A percentile compares a stretch with the other conserved stretches of the same genome.
Evolutionary conservation across 768 basidiomycete genomes (phyloP).

Genomic region (Mycena maculata): DNA sequence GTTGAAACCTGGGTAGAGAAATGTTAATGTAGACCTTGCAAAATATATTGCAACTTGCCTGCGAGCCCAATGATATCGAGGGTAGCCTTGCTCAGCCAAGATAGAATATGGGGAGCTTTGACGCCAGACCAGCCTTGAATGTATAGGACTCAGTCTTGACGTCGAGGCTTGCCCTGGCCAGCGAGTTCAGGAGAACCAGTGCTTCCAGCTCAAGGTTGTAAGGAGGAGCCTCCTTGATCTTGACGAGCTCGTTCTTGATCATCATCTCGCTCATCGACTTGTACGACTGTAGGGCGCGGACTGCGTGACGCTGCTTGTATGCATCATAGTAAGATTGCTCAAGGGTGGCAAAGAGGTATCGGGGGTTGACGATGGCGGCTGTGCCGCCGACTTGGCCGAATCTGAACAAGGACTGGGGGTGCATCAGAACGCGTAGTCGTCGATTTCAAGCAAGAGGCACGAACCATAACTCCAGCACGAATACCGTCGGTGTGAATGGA

Average conservation of each 20-base stretch:
- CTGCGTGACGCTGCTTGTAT: constrained; percentile 78
- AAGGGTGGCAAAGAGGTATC: constrained; percentile 87
- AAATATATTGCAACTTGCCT: constrained; percentile 96
- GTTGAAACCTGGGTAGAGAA: too few relatives aligned
- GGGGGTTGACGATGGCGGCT: constrained; percentile 89
- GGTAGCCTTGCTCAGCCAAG: too few relatives aligned
- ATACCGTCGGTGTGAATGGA: constrained; percentile 95
- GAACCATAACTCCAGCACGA: constrained; percentile 86
- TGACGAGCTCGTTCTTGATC: constrained; percentile 92
- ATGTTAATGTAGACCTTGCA: constrained; percentile 89
- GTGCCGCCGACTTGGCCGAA: constrained; percentile 99
- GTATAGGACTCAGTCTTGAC: constrained; percentile 88
- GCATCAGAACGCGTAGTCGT: not conserved
- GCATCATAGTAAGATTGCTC: constrained; percentile 80
- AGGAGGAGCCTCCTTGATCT: constrained; percentile 94
- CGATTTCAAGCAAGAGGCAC: constrained; percentile 34
- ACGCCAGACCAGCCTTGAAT: constrained; percentile 75
- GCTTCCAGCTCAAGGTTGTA: constrained; percentile 88
- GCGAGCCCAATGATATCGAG: too few relatives aligned
- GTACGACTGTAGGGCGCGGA: constrained; percentile 78
- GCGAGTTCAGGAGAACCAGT: constrained; percentile 89
- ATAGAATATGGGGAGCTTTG: constrained; percentile 63
- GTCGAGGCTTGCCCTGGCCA: constrained; percentile 86
- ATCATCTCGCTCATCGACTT: constrained; percentile 97
- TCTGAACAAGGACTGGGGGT: constrained; percentile 90